Evolutionary conservation across 2,329 filamentous ascomycete species (phyloP).

Genomic region (Trichophyton equinum): DNA sequence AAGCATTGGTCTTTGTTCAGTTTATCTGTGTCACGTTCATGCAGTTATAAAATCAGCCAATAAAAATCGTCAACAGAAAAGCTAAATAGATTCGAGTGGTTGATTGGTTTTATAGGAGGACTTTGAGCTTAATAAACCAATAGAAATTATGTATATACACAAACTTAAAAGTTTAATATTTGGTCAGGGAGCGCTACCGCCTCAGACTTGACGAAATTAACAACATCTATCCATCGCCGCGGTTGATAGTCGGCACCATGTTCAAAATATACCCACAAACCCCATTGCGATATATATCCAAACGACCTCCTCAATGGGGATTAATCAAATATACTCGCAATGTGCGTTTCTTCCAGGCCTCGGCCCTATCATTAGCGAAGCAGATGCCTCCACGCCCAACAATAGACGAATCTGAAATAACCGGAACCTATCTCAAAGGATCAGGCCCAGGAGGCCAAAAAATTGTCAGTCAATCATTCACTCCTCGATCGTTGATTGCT

Average conservation of each 20-base stretch:
- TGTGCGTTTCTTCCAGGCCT: slow-evolving; percentile 16
- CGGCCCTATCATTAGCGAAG: slow-evolving; percentile 32
- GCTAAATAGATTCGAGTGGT: too few relatives aligned
- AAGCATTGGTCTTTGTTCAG: too few relatives aligned
- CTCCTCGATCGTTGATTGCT: neutral
- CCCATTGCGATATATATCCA: neutral
- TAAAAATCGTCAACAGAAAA: too few relatives aligned
- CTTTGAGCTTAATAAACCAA: too few relatives aligned
- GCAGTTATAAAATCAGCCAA: too few relatives aligned
- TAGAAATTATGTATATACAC: too few relatives aligned
- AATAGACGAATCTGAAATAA: slow-evolving; percentile 65
- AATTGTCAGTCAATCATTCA: slow-evolving; percentile 47
- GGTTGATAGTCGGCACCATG: neutral
- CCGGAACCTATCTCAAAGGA: slow-evolving; percentile 78
- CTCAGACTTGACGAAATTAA: neutral
- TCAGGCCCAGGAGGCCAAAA: slow-evolving; percentile 91
- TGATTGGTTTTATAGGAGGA: too few relatives aligned
- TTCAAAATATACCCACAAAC: neutral
- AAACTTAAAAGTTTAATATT: neutral
- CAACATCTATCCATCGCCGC: neutral
- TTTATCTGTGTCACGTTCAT: too few relatives aligned
- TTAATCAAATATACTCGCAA: neutral
- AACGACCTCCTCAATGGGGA: neutral
- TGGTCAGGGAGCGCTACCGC: too few relatives aligned
- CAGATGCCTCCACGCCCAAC: slow-evolving; percentile 64